phyloP scores from a whole-genome alignment of 2,329 filamentous ascomycete species.

The Fusarium concolor region DNA sequence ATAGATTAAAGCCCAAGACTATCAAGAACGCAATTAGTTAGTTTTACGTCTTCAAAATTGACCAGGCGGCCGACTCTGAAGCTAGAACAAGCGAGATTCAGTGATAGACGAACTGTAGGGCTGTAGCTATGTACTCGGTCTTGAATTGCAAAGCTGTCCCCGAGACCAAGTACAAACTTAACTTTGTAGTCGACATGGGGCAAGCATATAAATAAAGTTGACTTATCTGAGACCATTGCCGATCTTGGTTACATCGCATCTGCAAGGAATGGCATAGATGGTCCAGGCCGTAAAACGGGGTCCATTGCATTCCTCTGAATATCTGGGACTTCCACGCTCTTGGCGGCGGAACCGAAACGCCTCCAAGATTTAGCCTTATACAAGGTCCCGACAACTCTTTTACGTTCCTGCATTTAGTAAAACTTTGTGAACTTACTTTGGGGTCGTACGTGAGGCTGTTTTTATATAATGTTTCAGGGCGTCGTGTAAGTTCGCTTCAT shows the following conservation, averaged over 20 bases:
- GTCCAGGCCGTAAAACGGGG: conserved; percentile 9
- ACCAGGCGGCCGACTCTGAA: neutral
- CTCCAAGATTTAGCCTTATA: conserved; percentile 5
- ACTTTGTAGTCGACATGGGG: neutral
- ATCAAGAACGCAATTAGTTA: neutral
- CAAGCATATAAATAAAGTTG: conserved; percentile 3
- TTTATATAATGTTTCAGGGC: conserved; percentile 17
- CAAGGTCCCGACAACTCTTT: conserved; percentile 5
- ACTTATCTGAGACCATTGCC: neutral
- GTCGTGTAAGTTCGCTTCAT: neutral
- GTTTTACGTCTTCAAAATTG: no score
- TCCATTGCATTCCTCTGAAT: conserved; percentile 16
- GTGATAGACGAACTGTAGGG: neutral
- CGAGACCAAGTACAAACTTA: neutral
- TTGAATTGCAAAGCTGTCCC: neutral
- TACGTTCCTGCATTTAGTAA: conserved; percentile 17
- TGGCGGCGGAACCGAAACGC: neutral
- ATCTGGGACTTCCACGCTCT: neutral
- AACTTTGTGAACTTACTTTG: neutral
- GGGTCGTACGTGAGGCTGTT: neutral
- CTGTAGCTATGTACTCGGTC: neutral
- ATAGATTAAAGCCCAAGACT: neutral
- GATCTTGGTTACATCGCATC: neutral
- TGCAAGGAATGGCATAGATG: conserved; percentile 18
- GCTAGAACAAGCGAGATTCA: neutral